A percentile compares a stretch with the other conserved stretches of the same genome.
Conservation (phyloP, 192 early-diverging fungal species). For the Paraglomus occultum region DNA sequence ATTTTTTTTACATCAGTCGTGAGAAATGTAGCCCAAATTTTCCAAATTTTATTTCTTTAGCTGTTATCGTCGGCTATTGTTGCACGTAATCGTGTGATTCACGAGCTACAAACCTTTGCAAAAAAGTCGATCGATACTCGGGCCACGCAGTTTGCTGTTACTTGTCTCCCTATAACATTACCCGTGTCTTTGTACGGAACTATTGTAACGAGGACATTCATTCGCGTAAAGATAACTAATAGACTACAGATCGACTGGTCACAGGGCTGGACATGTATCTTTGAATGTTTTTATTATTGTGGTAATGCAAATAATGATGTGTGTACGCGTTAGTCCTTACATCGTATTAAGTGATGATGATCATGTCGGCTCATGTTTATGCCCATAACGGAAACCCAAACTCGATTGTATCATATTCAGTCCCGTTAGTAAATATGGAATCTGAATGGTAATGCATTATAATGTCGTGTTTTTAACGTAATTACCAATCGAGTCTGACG, state of each 20-base stretch:
- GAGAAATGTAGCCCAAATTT: neutral
- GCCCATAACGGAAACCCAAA: neutral
- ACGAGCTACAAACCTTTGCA: constrained; percentile 10
- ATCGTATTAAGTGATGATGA: no score
- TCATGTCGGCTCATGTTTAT: neutral
- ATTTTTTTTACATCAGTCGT: neutral
- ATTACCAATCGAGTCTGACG: no score
- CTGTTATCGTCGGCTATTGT: constrained; percentile 4
- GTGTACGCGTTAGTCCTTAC: no score
- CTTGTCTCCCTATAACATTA: constrained; percentile 11
- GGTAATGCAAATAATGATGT: no score
- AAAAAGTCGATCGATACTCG: constrained; percentile 4
- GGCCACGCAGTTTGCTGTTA: neutral
- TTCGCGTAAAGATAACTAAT: constrained; percentile 15
- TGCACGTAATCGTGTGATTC: constrained; percentile 21
- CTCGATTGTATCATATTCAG: constrained; percentile 18
- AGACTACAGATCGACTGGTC: constrained; percentile 17
- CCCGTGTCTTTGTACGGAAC: constrained; percentile 12
- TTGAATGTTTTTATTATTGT: neutral
- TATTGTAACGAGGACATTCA: neutral
- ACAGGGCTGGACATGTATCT: constrained; percentile 24
- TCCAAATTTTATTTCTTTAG: neutral
- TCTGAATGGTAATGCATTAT: constrained; percentile 3
- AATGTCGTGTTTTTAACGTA: no score
- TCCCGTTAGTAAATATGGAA: constrained; percentile 21